Evolutionary conservation across 352 stramenopile species (phyloP).

Genomic region (Pythium angustatum): DNA sequence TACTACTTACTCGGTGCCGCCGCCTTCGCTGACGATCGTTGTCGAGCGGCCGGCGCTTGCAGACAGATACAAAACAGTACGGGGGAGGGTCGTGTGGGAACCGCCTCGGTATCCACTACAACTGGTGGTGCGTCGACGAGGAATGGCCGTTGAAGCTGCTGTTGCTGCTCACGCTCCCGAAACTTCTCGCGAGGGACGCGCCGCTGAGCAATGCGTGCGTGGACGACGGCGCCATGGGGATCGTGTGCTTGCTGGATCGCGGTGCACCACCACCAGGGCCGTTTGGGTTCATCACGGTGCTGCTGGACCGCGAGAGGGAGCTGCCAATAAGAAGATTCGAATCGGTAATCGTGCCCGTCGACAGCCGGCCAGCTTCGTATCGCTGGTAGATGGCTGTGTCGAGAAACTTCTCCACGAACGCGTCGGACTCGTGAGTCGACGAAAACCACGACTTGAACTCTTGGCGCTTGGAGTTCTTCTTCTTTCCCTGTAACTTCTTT

Average conservation of each 20-base stretch:
- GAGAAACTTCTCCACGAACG: slow-evolving; percentile 76
- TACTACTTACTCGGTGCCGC: not conserved
- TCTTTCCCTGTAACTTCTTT: slow-evolving; percentile 53
- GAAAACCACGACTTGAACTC: slow-evolving; percentile 88
- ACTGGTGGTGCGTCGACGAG: slow-evolving; percentile 28
- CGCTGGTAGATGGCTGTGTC: slow-evolving; percentile 46
- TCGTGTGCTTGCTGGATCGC: slow-evolving; percentile 17
- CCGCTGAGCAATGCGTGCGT: slow-evolving; percentile 38
- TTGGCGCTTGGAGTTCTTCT: slow-evolving; percentile 69
- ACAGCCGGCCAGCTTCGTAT: slow-evolving; percentile 32
- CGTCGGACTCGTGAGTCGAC: slow-evolving; percentile 79
- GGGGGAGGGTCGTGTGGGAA: too few species aligned
- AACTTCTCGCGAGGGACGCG: slow-evolving; percentile 35
- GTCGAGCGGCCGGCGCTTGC: not conserved
- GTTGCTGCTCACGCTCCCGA: slow-evolving; percentile 63
- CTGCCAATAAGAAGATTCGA: not conserved
- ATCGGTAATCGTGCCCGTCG: not conserved
- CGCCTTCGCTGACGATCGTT: not conserved
- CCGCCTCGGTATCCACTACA: slow-evolving; percentile 7
- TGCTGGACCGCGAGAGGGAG: slow-evolving; percentile 25
- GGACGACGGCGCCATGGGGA: slow-evolving; percentile 26
- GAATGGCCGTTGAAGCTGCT: slow-evolving; percentile 36
- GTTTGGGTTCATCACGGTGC: slow-evolving; percentile 11
- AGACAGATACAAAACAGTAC: slow-evolving; percentile 9
- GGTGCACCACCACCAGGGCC: slow-evolving; percentile 2